Percentiles rank a stretch among this genome's conserved stretches.
Evolutionary conservation across 768 basidiomycete species (phyloP).

Genomic region (Calvatia gigantea): DNA sequence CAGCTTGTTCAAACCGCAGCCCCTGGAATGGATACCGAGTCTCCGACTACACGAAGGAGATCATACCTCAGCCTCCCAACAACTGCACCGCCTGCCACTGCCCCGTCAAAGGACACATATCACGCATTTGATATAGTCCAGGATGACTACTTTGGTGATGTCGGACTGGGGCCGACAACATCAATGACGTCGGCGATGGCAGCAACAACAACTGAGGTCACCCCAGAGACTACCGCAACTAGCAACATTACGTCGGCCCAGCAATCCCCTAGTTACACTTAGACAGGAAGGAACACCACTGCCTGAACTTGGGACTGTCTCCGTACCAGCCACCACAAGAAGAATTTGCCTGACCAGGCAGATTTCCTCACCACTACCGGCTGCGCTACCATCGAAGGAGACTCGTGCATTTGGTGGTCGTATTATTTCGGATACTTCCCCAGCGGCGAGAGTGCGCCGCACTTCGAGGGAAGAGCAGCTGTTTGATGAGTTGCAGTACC

Average conservation of each 20-base stretch:
- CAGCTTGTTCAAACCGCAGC: slow-evolving; percentile 3
- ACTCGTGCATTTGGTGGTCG: slow-evolving; percentile 29
- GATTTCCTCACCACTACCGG: slow-evolving; percentile 61
- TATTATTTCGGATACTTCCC: slow-evolving; percentile 25
- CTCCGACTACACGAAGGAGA: neutral
- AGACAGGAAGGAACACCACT: slow-evolving; percentile 12
- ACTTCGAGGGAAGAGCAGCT: slow-evolving; percentile 66
- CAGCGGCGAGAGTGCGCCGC: slow-evolving; percentile 35
- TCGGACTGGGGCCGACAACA: neutral
- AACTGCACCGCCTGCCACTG: slow-evolving; percentile 20
- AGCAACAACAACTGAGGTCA: neutral
- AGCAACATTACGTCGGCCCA: neutral
- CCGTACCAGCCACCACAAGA: slow-evolving; percentile 47
- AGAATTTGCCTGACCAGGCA: slow-evolving; percentile 57
- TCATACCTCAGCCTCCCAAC: slow-evolving; percentile 7
- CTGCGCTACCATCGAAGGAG: slow-evolving; percentile 29
- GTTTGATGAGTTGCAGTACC: slow-evolving; percentile 61
- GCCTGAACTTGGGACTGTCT: slow-evolving; percentile 21
- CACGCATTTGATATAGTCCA: slow-evolving; percentile 3
- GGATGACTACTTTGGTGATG: slow-evolving; percentile 18
- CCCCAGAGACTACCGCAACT: neutral
- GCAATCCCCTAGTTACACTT: neutral
- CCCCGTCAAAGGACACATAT: slow-evolving; percentile 13
- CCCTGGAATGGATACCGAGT: neutral
- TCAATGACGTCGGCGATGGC: neutral